Percentiles rank a stretch among this genome's conserved stretches.
Evolutionary conservation across 1,284 basidiomycete species (phyloP).

Genomic region (Cryptococcus depauperatus): DNA sequence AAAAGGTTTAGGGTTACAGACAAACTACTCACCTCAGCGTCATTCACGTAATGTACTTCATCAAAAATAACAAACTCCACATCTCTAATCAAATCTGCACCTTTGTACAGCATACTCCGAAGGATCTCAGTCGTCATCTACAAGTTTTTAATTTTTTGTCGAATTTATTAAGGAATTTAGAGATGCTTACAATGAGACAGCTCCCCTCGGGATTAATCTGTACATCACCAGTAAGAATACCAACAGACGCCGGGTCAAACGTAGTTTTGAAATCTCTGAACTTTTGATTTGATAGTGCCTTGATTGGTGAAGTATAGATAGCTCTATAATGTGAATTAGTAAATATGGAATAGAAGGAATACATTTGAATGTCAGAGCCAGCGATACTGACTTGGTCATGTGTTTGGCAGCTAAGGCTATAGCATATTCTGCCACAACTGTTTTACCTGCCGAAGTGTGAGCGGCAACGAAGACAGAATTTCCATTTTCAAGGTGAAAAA

Average conservation of each 20-base stretch:
- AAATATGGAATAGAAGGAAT: not conserved
- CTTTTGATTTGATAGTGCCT: constrained; percentile 97
- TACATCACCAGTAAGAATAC: constrained; percentile 96
- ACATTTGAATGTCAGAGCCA: not conserved
- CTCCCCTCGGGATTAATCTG: constrained; percentile 98
- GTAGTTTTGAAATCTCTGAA: constrained; percentile 98
- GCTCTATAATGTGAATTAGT: constrained; percentile 53
- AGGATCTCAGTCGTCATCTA: constrained; percentile 97
- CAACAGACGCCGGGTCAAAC: constrained; percentile 84
- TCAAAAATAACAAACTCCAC: constrained; percentile 99
- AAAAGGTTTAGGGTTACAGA: no score
- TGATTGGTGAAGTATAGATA: constrained; percentile 98
- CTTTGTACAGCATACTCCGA: constrained; percentile 97
- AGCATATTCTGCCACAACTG: constrained; percentile 97
- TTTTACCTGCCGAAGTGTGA: constrained; percentile 99
- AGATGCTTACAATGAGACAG: constrained; percentile 65
- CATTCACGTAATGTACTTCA: constrained; percentile 99
- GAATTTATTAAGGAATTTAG: not conserved
- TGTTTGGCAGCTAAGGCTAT: constrained; percentile 94
- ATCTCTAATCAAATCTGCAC: constrained; percentile 94
- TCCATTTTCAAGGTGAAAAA: constrained; percentile 94
- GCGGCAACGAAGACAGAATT: constrained; percentile 98
- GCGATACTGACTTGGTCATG: constrained; percentile 73
- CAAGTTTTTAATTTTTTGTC: not conserved
- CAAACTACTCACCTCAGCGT: constrained; percentile 68